Conservation (phyloP, 495 filamentous ascomycete species). For the Hypoxylon fragiforme region DNA sequence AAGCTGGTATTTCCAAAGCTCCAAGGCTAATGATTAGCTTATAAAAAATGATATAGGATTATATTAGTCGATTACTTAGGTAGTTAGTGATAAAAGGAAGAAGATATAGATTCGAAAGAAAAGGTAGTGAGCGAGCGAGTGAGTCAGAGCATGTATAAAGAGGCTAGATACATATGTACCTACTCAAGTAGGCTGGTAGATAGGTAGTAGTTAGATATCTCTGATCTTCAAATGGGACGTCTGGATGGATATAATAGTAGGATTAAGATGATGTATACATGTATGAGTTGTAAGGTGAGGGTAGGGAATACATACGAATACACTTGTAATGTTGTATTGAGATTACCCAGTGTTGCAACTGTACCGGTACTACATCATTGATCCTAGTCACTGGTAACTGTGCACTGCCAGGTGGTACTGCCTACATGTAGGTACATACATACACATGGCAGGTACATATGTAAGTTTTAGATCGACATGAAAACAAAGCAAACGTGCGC, state of each 20-base stretch:
- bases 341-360: too few species aligned
- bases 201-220: neutral
- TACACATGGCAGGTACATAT: conserved; percentile 2
- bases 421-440: neutral
- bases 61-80: neutral
- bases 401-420: too few species aligned
- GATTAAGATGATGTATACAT: conserved; percentile 1
- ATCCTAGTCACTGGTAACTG: too few species aligned
- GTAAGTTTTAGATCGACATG: too few species aligned
- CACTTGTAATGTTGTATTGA: too few species aligned
- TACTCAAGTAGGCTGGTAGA: neutral
- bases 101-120: too few species aligned
- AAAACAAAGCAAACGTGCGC: neutral
- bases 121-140: neutral
- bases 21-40: too few species aligned
- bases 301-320: too few species aligned
- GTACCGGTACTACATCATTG: too few species aligned
- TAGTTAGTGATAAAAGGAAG: too few species aligned
- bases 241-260: neutral
- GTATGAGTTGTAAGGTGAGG: neutral
- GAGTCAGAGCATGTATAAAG: neutral
- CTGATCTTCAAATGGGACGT: too few species aligned
- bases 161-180: neutral
- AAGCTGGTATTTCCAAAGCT: too few species aligned
- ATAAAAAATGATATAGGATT: neutral